Conservation (phyloP, 148 eudicot genomes). For the Fagopyrum tataricum region DNA sequence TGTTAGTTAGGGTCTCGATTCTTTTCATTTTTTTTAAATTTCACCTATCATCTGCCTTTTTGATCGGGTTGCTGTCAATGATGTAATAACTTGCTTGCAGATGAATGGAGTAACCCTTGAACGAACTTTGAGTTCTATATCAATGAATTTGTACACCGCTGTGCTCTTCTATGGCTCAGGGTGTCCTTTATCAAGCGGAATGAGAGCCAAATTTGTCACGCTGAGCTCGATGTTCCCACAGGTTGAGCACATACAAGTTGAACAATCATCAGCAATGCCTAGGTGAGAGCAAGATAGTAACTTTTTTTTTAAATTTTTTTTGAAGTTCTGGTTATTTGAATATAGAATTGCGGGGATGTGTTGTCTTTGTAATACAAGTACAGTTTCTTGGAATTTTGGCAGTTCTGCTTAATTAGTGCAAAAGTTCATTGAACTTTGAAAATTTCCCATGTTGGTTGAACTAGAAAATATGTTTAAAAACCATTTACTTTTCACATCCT, state of each 20-base stretch:
- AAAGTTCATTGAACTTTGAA: background rate
- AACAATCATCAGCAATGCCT: slow-evolving; percentile 51
- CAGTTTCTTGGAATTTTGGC: background rate
- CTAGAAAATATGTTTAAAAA: background rate
- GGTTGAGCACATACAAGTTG: slow-evolving; percentile 44
- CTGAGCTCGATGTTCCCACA: slow-evolving; percentile 62
- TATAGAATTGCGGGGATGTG: background rate
- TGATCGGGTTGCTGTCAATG: too few species aligned
- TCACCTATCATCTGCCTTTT: too few species aligned
- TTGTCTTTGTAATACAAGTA: background rate
- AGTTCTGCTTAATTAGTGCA: background rate
- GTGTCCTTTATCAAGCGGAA: slow-evolving; percentile 48
- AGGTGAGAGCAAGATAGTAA: slow-evolving; percentile 32
- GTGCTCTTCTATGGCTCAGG: slow-evolving; percentile 54
- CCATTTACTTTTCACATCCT: background rate
- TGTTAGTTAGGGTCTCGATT: too few species aligned
- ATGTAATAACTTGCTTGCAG: slow-evolving; percentile 16
- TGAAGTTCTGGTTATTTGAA: background rate
- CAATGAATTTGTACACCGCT: slow-evolving; percentile 25
- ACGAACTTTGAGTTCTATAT: slow-evolving; percentile 27
- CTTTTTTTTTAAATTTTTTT: too few species aligned
- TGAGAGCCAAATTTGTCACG: slow-evolving; percentile 31
- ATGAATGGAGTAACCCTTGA: slow-evolving; percentile 47
- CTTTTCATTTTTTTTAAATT: too few species aligned
- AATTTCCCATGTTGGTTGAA: background rate